Evolutionary conservation across 2,329 filamentous ascomycete species (phyloP).

Genomic region (Paecilomyces formosus): DNA sequence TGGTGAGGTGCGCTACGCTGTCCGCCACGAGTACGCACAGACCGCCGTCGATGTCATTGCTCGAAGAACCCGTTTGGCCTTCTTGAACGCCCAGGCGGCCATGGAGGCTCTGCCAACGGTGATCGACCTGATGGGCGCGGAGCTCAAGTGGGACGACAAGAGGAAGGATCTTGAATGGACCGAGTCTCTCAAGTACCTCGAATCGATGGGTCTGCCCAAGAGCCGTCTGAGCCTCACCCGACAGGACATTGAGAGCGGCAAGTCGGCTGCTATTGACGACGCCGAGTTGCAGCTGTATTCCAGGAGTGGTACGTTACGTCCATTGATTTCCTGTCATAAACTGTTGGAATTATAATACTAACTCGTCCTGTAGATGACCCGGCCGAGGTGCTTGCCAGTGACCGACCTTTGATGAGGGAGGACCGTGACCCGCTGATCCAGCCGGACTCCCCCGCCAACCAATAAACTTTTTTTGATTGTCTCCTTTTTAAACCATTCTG

Average conservation of each 20-base stretch:
- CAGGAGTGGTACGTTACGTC: slow-evolving; percentile 31
- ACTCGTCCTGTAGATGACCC: slow-evolving; percentile 40
- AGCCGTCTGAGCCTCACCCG: slow-evolving; percentile 49
- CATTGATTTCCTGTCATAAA: neutral
- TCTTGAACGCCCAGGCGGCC: slow-evolving; percentile 85
- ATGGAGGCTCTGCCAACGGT: slow-evolving; percentile 76
- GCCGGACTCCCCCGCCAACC: slow-evolving; percentile 40
- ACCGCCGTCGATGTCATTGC: slow-evolving; percentile 84
- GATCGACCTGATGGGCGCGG: slow-evolving; percentile 82
- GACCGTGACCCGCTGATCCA: slow-evolving; percentile 41
- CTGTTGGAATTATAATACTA: slow-evolving; percentile 2
- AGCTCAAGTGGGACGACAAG: slow-evolving; percentile 68
- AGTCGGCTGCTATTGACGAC: slow-evolving; percentile 38
- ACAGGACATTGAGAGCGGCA: slow-evolving; percentile 52
- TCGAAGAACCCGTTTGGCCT: slow-evolving; percentile 74
- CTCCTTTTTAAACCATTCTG: neutral
- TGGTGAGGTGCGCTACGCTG: slow-evolving; percentile 81
- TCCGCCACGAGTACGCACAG: slow-evolving; percentile 84
- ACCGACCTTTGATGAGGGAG: slow-evolving; percentile 36
- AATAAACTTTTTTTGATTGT: slow-evolving; percentile 27
- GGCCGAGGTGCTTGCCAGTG: slow-evolving; percentile 45
- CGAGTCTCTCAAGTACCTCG: slow-evolving; percentile 54
- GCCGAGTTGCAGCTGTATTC: slow-evolving; percentile 33
- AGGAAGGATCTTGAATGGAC: slow-evolving; percentile 76
- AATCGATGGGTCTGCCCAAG: slow-evolving; percentile 56